Conservation (phyloP, 768 basidiomycete species). For the Kwoniella heveanensis region DNA sequence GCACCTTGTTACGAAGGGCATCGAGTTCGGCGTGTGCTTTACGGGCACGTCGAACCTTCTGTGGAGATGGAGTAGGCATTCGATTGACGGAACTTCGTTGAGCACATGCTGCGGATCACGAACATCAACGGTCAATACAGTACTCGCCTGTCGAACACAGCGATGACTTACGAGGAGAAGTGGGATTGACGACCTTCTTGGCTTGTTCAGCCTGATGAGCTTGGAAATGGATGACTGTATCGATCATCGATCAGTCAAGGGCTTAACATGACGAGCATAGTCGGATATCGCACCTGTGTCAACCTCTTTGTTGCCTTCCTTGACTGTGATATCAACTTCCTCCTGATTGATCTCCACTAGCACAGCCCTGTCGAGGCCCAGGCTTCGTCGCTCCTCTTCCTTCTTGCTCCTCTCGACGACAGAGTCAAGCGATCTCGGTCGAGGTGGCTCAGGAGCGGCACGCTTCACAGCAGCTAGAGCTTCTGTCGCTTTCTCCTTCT, state of each 20-base stretch:
- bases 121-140: background rate
- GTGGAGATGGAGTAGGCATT: slow-evolving; percentile 21
- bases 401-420: slow-evolving; percentile 19
- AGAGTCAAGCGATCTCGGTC: slow-evolving; percentile 34
- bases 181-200: slow-evolving; percentile 3
- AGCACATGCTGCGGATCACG: background rate
- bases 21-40: slow-evolving; percentile 16
- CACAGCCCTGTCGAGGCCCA: slow-evolving; percentile 26
- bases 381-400: slow-evolving; percentile 30
- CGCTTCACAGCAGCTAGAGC: slow-evolving; percentile 33
- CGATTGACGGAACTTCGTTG: slow-evolving; percentile 5
- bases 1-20: slow-evolving; percentile 7
- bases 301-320: slow-evolving; percentile 24
- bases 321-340: slow-evolving; percentile 15
- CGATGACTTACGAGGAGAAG: slow-evolving; percentile 16
- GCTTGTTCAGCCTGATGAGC: background rate
- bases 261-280: too few relatives aligned
- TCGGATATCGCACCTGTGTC: slow-evolving; percentile 14
- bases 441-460: slow-evolving; percentile 43
- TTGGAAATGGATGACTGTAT: slow-evolving; percentile 18
- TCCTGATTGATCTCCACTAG: slow-evolving; percentile 23
- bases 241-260: background rate
- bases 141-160: background rate
- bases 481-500: slow-evolving; percentile 27
- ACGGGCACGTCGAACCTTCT: slow-evolving; percentile 11